These are phyloP conservation scores for Cicer cuneatum DNA, from an alignment of 306 rosid species.

Conservation along the genomic window DNA sequence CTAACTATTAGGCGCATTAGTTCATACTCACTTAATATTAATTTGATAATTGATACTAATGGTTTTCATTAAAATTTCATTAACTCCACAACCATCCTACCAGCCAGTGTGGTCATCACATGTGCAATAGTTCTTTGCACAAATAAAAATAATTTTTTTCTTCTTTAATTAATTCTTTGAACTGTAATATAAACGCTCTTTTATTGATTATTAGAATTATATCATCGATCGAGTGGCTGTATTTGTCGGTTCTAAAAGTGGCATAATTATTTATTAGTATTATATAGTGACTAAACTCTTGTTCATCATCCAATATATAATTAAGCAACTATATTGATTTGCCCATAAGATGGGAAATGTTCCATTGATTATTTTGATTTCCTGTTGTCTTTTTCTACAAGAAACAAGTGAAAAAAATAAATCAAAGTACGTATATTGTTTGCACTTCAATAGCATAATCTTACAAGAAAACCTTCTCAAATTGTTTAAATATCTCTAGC, in stretches of 20 bases:
- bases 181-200: slow-evolving; percentile 33
- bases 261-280: slow-evolving; percentile 10
- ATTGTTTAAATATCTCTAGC: neutral
- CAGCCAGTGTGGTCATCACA: slow-evolving; percentile 54
- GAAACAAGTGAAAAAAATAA: neutral
- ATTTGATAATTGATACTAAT: slow-evolving; percentile 10
- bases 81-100: slow-evolving; percentile 55
- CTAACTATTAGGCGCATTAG: slow-evolving; percentile 55
- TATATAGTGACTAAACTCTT: slow-evolving; percentile 32
- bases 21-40: slow-evolving; percentile 44
- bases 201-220: slow-evolving; percentile 20
- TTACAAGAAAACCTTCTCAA: neutral
- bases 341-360: slow-evolving; percentile 15
- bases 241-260: slow-evolving; percentile 36
- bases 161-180: slow-evolving; percentile 36
- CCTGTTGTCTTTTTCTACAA: slow-evolving; percentile 18
- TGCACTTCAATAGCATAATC: neutral
- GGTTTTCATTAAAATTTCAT: slow-evolving; percentile 48
- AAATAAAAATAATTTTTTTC: slow-evolving; percentile 33
- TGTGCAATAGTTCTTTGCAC: slow-evolving; percentile 43
- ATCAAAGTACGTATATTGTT: neutral
- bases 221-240: slow-evolving; percentile 18
- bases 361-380: slow-evolving; percentile 5
- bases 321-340: slow-evolving; percentile 16
- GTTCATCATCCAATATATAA: neutral